These are phyloP conservation scores for Lachnellula suecica DNA, from an alignment of 2,329 filamentous ascomycete genomes.

Conservation along the genomic window DNA sequence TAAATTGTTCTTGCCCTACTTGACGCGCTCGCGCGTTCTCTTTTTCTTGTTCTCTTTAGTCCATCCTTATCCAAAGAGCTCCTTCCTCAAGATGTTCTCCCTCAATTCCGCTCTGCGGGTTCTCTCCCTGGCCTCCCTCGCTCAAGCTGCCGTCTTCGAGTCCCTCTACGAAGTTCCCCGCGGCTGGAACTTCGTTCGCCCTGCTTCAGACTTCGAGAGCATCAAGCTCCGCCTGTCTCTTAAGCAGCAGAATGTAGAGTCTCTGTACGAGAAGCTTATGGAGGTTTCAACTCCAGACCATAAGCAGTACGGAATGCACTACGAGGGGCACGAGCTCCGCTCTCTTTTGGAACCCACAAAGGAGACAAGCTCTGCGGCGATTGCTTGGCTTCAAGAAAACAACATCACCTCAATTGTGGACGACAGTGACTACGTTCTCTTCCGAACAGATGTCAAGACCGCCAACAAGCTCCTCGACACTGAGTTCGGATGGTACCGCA, in stretches of 20 bases:
- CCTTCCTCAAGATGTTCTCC: constrained; percentile 15
- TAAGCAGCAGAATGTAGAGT: constrained; percentile 22
- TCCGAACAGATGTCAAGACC: constrained; percentile 28
- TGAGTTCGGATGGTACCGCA: constrained; percentile 39
- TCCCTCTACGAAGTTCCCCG: constrained; percentile 15
- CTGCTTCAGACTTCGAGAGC: constrained; percentile 12
- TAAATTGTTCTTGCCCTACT: constrained; percentile 3
- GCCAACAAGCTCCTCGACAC: constrained; percentile 39
- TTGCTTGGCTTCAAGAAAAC: constrained; percentile 42
- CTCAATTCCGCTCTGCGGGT: constrained; percentile 8
- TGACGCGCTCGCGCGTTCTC: background rate
- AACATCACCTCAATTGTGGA: constrained; percentile 34
- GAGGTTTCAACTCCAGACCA: constrained; percentile 45
- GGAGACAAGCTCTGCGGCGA: constrained; percentile 35
- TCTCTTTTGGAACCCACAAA: constrained; percentile 40
- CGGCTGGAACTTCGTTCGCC: constrained; percentile 19
- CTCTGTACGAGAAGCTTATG: constrained; percentile 19
- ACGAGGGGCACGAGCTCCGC: constrained; percentile 43
- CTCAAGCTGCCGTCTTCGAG: constrained; percentile 15
- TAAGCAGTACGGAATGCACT: constrained; percentile 47
- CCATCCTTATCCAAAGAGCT: background rate
- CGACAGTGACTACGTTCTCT: constrained; percentile 33
- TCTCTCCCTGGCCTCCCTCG: constrained; percentile 12
- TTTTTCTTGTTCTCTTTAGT: constrained; percentile 1
- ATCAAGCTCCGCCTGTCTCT: constrained; percentile 20